Conservation (phyloP, 2,329 filamentous ascomycete genomes). For the Ceratocystis diversiconidia region DNA sequence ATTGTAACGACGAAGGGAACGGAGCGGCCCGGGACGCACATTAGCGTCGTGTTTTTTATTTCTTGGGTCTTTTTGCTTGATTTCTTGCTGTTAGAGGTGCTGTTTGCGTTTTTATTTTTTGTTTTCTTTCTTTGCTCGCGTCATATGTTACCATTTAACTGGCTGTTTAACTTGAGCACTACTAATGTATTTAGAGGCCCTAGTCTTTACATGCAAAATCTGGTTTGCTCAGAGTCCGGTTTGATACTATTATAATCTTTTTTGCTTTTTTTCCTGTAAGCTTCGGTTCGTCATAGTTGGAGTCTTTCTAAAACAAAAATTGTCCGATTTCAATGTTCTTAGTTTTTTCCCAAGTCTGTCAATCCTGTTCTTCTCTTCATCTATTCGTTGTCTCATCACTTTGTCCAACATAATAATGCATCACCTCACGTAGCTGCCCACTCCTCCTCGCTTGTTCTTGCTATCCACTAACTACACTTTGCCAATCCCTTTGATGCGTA, state of each 20-base stretch:
- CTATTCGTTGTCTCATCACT: too few relatives aligned
- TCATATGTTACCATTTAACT: background rate
- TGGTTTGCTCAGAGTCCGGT: too few relatives aligned
- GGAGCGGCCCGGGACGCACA: background rate
- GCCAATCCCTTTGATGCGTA: constrained; percentile 49
- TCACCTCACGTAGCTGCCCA: too few relatives aligned
- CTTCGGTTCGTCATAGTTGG: too few relatives aligned
- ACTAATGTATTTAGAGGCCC: background rate
- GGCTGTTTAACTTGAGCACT: background rate
- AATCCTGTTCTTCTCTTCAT: too few relatives aligned
- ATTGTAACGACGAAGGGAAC: background rate
- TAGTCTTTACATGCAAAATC: too few relatives aligned
- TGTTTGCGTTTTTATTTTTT: background rate
- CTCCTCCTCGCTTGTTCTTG: background rate
- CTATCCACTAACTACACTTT: constrained; percentile 28
- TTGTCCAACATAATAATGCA: too few relatives aligned
- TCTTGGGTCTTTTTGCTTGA: constrained; percentile 10
- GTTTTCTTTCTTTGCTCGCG: background rate
- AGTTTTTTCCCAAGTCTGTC: too few relatives aligned
- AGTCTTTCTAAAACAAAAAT: background rate
- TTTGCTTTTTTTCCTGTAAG: too few relatives aligned
- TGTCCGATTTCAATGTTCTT: constrained; percentile 1
- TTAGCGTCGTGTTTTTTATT: constrained; percentile 3
- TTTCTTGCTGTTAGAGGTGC: constrained; percentile 6
- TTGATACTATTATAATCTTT: too few relatives aligned